These are phyloP conservation scores for Passalora sequoiae DNA, from an alignment of 2,329 filamentous ascomycete genomes.

Conservation along the genomic window DNA sequence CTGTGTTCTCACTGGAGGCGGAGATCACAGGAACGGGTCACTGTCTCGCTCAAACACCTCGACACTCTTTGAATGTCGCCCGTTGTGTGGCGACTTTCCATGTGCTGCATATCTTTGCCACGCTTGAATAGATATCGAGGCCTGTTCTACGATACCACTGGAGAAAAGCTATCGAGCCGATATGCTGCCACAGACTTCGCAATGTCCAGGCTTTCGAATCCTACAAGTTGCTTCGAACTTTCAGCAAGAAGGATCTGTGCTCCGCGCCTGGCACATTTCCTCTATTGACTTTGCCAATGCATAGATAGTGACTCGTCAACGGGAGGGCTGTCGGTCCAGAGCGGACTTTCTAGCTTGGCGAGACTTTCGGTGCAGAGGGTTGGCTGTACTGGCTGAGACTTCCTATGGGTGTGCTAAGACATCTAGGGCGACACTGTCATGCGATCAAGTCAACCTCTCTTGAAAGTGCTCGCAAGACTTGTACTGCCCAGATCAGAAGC, in stretches of 20 bases:
- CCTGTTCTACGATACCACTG: background rate
- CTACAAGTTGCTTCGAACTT: background rate
- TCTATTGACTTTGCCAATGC: background rate
- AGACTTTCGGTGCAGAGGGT: background rate
- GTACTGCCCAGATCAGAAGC: too few relatives aligned
- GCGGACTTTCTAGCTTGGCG: background rate
- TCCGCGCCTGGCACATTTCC: background rate
- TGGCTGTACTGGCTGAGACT: background rate
- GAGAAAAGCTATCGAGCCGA: too few relatives aligned
- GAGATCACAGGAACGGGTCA: background rate
- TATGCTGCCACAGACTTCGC: background rate
- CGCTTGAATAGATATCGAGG: background rate
- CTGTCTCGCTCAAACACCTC: background rate
- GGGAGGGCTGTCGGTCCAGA: background rate
- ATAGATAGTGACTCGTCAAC: background rate
- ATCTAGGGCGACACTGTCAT: background rate
- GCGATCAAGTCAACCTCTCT: background rate
- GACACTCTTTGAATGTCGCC: background rate
- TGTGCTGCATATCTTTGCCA: background rate
- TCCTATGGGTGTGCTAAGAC: background rate
- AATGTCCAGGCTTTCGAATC: background rate
- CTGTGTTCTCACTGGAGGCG: too few relatives aligned
- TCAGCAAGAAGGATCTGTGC: background rate
- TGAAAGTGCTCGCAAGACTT: too few relatives aligned
- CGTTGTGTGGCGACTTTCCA: background rate